phyloP scores from a whole-genome alignment of 1,284 basidiomycete species.

The Apiotrichum veenhuisii region DNA sequence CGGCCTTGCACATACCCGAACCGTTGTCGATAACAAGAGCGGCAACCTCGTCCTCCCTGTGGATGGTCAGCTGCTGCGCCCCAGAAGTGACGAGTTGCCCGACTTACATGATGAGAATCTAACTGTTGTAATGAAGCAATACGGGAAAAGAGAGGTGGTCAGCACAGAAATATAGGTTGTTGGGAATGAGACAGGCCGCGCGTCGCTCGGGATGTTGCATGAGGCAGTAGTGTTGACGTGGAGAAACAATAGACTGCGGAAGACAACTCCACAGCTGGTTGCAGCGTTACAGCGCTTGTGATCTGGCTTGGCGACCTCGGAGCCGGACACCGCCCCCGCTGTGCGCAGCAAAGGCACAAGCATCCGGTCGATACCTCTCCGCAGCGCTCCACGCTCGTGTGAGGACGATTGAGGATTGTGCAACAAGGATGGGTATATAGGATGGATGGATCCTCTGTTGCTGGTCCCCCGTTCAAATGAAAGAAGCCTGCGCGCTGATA shows the following conservation, averaged over 20 bases:
- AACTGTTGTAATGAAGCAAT: constrained; percentile 2
- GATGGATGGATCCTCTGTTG: too few species aligned
- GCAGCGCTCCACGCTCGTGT: too few species aligned
- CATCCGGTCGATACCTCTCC: neutral
- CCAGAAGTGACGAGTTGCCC: too few species aligned
- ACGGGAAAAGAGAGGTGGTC: neutral
- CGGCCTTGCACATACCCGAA: constrained; percentile 90
- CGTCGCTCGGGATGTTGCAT: too few species aligned
- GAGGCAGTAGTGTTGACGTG: too few species aligned
- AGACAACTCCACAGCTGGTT: too few species aligned
- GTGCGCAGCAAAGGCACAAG: neutral
- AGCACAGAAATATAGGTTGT: neutral
- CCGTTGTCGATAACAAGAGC: constrained; percentile 70
- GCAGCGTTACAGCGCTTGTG: too few species aligned
- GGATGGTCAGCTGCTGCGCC: constrained; percentile 8
- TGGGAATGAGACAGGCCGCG: neutral
- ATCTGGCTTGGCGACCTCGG: neutral
- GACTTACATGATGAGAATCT: constrained; percentile 14
- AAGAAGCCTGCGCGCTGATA: too few species aligned
- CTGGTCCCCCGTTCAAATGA: too few species aligned
- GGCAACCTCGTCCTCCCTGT: constrained; percentile 49
- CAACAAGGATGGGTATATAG: too few species aligned
- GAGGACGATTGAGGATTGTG: too few species aligned
- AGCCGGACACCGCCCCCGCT: neutral
- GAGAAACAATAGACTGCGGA: too few species aligned